These are phyloP conservation scores for Fistulinella prunicolor DNA, from an alignment of 768 basidiomycete species.

Conservation along the genomic window DNA sequence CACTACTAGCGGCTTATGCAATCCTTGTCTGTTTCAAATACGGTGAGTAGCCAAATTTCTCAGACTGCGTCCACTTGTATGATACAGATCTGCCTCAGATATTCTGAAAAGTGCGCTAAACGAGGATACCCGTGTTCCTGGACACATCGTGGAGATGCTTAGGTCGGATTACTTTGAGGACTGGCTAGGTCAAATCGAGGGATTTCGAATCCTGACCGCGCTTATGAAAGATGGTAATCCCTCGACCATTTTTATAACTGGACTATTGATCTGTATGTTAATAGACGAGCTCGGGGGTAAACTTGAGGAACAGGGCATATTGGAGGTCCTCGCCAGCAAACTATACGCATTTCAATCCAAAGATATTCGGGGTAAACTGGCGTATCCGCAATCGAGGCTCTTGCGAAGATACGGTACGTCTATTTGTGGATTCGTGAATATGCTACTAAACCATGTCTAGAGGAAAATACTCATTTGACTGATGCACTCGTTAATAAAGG, in stretches of 20 bases:
- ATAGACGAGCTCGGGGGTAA: not conserved
- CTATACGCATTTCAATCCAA: no score
- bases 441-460: not conserved
- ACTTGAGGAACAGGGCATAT: not conserved
- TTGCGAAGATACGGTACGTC: no score
- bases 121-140: not conserved
- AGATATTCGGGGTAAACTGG: no score
- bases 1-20: not conserved
- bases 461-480: not conserved
- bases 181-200: not conserved
- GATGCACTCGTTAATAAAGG: not conserved
- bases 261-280: not conserved
- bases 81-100: no score
- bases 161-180: not conserved
- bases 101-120: no score
- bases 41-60: not conserved
- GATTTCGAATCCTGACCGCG: not conserved
- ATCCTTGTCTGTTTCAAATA: not conserved
- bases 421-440: no score
- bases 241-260: not conserved
- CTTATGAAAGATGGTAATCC: not conserved
- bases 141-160: not conserved
- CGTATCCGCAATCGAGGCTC: no score
- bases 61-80: not conserved
- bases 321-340: no score